Evolutionary conservation across 192 early-diverging fungal species (phyloP).

Genomic region (Cladochytrium replicatum): DNA sequence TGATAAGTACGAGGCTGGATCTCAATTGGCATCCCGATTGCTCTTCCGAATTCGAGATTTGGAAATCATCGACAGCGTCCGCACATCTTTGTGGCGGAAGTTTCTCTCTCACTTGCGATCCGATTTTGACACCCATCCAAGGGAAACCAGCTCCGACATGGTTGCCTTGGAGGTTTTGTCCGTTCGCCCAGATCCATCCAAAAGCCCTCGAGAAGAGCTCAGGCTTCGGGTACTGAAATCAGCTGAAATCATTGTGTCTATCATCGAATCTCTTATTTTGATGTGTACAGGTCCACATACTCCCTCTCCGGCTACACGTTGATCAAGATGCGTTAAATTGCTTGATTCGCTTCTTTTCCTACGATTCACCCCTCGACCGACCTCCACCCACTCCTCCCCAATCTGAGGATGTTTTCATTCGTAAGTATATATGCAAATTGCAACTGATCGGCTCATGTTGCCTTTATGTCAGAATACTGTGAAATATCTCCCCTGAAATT

Average conservation of each 20-base stretch:
- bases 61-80: slow-evolving; percentile 70
- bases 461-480: slow-evolving; percentile 39
- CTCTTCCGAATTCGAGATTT: slow-evolving; percentile 45
- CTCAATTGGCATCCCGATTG: slow-evolving; percentile 38
- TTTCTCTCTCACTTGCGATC: slow-evolving; percentile 60
- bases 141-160: slow-evolving; percentile 58
- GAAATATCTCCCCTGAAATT: slow-evolving; percentile 66
- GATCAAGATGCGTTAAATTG: slow-evolving; percentile 90
- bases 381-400: slow-evolving; percentile 13
- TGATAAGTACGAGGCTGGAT: slow-evolving; percentile 36
- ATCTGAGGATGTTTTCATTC: slow-evolving; percentile 21
- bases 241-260: not conserved
- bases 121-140: slow-evolving; percentile 38
- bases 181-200: slow-evolving; percentile 43
- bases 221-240: slow-evolving; percentile 39
- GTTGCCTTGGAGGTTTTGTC: slow-evolving; percentile 42
- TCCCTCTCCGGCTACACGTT: slow-evolving; percentile 78
- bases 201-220: slow-evolving; percentile 43
- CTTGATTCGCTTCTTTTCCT: slow-evolving; percentile 69
- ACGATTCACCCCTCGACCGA: too few species aligned
- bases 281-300: slow-evolving; percentile 47
- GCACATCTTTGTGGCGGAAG: slow-evolving; percentile 65
- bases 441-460: slow-evolving; percentile 1
- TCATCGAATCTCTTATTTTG: too few species aligned
- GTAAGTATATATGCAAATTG: slow-evolving; percentile 21